Base-by-base conservation (phyloP, 2,329 filamentous ascomycete genomes). In the Plenodomus lindquistii region DNA sequence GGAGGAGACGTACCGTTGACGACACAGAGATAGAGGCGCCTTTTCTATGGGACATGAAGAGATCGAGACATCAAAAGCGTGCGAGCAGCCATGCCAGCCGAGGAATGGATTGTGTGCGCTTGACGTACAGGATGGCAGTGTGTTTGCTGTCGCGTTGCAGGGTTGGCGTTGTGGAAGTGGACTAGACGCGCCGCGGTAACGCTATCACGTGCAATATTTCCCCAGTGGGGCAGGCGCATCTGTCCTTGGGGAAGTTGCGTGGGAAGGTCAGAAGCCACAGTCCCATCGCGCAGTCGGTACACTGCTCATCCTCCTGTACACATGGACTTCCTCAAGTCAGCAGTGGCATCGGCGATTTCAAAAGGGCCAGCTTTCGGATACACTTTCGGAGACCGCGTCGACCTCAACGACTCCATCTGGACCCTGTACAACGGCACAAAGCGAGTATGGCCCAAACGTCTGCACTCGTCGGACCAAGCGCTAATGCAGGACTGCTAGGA, bases 301-400 rank as follows among this genome's bases (percentile, higher is more conserved):
- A 31, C 27, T 31, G 27, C 27, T 15, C n/a, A n/a, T n/a, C n/a
- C 21, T 31, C 34, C 27, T n/a, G 37, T 42, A 38, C 37, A 60
- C 60, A 99, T 99, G 94, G 92, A 99, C 73, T 97, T 97, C 69
- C 83, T 99, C 69, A 97, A 97, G 77, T 97, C 92, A 53, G 94
- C 94, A 43, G 91, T 97, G 70, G 93, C 92, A 38, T 97, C 94
- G 53, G 93, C 92, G 62, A 97, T 99, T 66, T 90, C 94, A 38
- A 94, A 96, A 73, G 92, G 93, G 37, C 91, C 92, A 44, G 87
- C 92, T 5, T 96, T 97, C 69, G 91, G 91, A 4, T 97, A 96
- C 71, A 87, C 83, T 40, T 94, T 97, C 69, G 93, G 92, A 64
- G 94, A 99, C 73, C 85, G 88, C 71, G 88, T 97, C 50, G 93